Percentiles rank a stretch among this genome's conserved stretches.
Evolutionary conservation across 805 yeast genomes (phyloP).

Genomic region (Sungouiozyma ichnusensis): DNA sequence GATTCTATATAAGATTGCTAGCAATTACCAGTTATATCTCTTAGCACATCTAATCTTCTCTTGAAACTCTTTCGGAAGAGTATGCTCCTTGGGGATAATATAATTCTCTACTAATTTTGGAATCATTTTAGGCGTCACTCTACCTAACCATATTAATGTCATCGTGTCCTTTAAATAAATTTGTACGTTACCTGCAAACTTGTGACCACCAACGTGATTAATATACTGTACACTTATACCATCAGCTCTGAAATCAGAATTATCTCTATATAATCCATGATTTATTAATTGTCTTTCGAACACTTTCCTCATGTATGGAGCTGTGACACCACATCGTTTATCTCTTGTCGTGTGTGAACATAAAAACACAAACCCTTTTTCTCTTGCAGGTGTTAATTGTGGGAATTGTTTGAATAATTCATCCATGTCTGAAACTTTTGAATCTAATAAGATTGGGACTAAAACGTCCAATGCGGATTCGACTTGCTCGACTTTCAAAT

Average conservation of each 20-base stretch:
- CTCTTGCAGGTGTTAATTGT: conserved; percentile 31
- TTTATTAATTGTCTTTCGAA: conserved; percentile 66
- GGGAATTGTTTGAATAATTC: conserved; percentile 20
- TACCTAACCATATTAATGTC: conserved; percentile 76
- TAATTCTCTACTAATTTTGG: conserved; percentile 69
- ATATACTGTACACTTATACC: conserved; percentile 65
- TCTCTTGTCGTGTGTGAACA: conserved; percentile 91
- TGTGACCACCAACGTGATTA: conserved; percentile 95
- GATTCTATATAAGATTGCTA: too few species aligned
- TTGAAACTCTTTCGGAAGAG: conserved; percentile 43
- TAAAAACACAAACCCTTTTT: conserved; percentile 47
- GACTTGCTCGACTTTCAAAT: conserved; percentile 37
- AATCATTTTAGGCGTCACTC: conserved; percentile 70
- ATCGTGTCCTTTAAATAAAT: conserved; percentile 44
- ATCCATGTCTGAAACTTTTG: conserved; percentile 17
- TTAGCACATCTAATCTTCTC: conserved; percentile 47
- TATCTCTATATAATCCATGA: conserved; percentile 62
- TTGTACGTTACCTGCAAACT: conserved; percentile 81
- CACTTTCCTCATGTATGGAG: conserved; percentile 77
- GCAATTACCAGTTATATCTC: conserved; percentile 31
- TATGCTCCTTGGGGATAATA: conserved; percentile 55
- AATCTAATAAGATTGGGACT: conserved; percentile 32
- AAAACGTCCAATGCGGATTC: conserved; percentile 34
- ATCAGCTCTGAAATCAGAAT: conserved; percentile 59
- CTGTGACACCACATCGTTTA: conserved; percentile 87